Evolutionary conservation across 2,329 filamentous ascomycete genomes (phyloP).

Genomic region (Uncinocarpus reesii): DNA sequence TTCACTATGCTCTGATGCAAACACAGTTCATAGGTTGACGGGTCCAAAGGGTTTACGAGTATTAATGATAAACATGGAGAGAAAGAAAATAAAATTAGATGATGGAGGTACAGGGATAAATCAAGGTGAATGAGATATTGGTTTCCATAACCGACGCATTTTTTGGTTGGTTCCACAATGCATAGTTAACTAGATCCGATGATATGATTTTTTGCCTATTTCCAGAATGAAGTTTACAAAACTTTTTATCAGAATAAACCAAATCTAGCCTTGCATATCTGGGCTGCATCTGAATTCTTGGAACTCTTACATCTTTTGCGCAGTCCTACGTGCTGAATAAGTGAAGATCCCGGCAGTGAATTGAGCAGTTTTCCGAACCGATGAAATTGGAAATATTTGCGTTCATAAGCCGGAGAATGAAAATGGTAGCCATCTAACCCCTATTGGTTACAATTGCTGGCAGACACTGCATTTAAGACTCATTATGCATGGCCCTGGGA

Average conservation of each 20-base stretch:
- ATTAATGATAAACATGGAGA: not conserved
- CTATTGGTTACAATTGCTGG: constrained; percentile 11
- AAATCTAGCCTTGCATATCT: too few species aligned
- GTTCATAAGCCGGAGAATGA: constrained; percentile 11
- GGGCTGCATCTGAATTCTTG: not conserved
- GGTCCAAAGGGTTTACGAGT: not conserved
- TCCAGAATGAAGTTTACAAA: too few species aligned
- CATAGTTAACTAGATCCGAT: too few species aligned
- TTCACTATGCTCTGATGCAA: too few species aligned
- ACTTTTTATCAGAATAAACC: too few species aligned
- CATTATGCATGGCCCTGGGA: constrained; percentile 11
- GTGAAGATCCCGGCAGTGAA: not conserved
- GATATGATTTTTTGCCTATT: too few species aligned
- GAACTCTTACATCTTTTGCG: too few species aligned
- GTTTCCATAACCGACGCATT: too few species aligned
- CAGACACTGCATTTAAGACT: constrained; percentile 11
- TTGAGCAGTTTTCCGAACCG: not conserved
- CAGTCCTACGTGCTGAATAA: not conserved
- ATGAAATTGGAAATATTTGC: constrained; percentile 7
- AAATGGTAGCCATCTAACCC: constrained; percentile 11
- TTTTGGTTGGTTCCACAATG: too few species aligned
- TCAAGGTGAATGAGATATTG: not conserved
- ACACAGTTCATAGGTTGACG: too few species aligned
- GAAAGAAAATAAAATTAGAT: constrained; percentile 6
- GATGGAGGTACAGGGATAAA: not conserved